Base-by-base conservation (phyloP, 2,329 filamentous ascomycete genomes). In the Arthrobotrys iridis region DNA sequence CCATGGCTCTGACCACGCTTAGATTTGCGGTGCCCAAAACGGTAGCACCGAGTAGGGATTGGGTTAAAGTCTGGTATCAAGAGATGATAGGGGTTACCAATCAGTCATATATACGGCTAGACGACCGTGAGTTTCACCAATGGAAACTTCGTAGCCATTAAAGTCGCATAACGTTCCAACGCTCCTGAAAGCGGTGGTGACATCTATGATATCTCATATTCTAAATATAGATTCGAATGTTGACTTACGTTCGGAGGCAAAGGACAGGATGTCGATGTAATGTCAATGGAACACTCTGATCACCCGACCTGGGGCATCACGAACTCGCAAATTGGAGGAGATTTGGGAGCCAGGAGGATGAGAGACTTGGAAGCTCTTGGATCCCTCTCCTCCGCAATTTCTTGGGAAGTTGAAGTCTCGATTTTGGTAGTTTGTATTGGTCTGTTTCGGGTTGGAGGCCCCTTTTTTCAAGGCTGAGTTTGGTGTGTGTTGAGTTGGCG, bases 391-490 rank as follows among this genome's bases (percentile, higher is more conserved):
- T 55, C 50, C 50, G 50, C 50, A 55, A 55, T 55, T 37, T 55
- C 50, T 55, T 55, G 50, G 50, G 13, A 18, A 30, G 22, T 37
- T 28, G 37, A 20, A 20, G 15, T 43, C 28, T 37, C 28, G 4
- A 35, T 33, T 52, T n/a, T 33, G 46, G 46, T 35, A 35, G 46
- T 55, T 55, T 55, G 50, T 37, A 37, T 37, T 55, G 50, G 50
- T 5, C 30, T 55, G 50, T 55, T 55, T 66, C 45, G 28, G 20
- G n/a, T n/a, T 4, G 22, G 11, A 62, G 24, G 20, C 60, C 60
- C 60, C 64, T 45, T 52, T 67, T 68, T 41, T 66, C 48, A 43
- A 11, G 55, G 55, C 55, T 59, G 55, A 59, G 37, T 8, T 37
- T 58, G 35, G 52, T 33, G 33, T 58, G 52, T 22, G 33, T 41